These are phyloP conservation scores for Neurospora sp. DNA, from an alignment of 495 filamentous ascomycete species.

Conservation along the genomic window DNA sequence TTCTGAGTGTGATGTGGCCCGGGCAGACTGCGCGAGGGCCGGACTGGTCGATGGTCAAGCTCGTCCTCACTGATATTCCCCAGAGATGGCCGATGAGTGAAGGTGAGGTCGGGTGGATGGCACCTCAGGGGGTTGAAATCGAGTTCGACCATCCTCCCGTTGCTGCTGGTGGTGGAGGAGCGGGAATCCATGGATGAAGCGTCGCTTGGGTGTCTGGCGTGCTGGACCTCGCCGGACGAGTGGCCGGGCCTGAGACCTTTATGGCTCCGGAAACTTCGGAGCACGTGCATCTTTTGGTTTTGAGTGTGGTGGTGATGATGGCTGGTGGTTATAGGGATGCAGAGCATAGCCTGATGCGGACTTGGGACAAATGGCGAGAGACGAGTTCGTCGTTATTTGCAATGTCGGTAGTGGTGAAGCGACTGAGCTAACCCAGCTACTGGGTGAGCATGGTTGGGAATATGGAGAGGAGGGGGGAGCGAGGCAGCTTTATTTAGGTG, in stretches of 20 bases:
- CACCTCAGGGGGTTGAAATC: conserved; percentile 27
- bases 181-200: conserved; percentile 16
- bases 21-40: conserved; percentile 10
- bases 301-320: conserved; percentile 9
- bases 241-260: conserved; percentile 10
- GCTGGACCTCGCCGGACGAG: conserved; percentile 7
- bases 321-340: conserved; percentile 4
- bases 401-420: background rate
- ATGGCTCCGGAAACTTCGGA: conserved; percentile 26
- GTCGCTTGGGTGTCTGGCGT: conserved; percentile 14
- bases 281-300: conserved; percentile 6
- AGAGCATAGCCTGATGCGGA: conserved; percentile 14
- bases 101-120: conserved; percentile 16
- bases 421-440: background rate
- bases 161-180: conserved; percentile 18
- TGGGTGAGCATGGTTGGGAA: background rate
- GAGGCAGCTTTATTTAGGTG: background rate
- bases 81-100: background rate
- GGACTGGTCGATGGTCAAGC: conserved; percentile 13
- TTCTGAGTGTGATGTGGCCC: background rate
- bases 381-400: background rate
- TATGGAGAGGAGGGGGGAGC: background rate
- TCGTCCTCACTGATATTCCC: background rate
- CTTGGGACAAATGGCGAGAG: background rate
- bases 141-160: conserved; percentile 21